These are phyloP conservation scores for Stenogyne calaminthoides DNA, from an alignment of 305 asterid species.

Conservation along the genomic window DNA sequence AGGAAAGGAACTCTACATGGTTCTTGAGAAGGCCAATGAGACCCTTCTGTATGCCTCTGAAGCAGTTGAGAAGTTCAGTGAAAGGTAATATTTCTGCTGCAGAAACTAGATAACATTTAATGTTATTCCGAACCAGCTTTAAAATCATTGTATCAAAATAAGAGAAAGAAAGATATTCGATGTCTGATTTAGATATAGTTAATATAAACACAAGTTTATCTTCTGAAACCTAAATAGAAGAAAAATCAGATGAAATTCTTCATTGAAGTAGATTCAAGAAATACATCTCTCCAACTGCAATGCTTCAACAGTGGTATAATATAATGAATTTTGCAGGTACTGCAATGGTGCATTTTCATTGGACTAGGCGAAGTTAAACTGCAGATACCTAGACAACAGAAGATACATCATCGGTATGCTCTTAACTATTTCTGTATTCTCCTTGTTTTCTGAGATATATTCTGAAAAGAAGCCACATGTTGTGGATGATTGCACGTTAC, in stretches of 20 bases:
- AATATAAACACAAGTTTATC: background rate
- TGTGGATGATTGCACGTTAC: background rate
- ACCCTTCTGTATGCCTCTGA: slow-evolving; percentile 92
- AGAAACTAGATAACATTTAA: slow-evolving; percentile 8
- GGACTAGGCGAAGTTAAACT: slow-evolving; percentile 37
- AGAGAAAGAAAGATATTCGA: background rate
- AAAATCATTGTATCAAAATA: slow-evolving; percentile 4
- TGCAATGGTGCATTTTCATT: slow-evolving; percentile 74
- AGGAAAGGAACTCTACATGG: slow-evolving; percentile 95
- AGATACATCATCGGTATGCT: background rate
- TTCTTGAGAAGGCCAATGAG: slow-evolving; percentile 93
- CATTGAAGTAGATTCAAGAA: background rate
- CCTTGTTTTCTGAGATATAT: background rate
- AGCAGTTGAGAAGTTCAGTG: slow-evolving; percentile 89
- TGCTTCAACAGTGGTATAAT: background rate
- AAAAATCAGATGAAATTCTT: background rate
- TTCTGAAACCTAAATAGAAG: background rate
- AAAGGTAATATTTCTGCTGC: slow-evolving; percentile 54
- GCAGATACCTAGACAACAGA: background rate
- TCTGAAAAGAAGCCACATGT: slow-evolving; percentile 12
- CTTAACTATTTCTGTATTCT: background rate
- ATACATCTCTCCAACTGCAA: background rate
- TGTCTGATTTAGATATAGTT: background rate
- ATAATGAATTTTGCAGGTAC: slow-evolving; percentile 52
- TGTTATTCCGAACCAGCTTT: background rate